A percentile compares a stretch with the other conserved stretches of the same genome.
These are phyloP conservation scores for Alternaria angustiovoidea DNA, from an alignment of 2,329 filamentous ascomycete species.

Conservation along the genomic window DNA sequence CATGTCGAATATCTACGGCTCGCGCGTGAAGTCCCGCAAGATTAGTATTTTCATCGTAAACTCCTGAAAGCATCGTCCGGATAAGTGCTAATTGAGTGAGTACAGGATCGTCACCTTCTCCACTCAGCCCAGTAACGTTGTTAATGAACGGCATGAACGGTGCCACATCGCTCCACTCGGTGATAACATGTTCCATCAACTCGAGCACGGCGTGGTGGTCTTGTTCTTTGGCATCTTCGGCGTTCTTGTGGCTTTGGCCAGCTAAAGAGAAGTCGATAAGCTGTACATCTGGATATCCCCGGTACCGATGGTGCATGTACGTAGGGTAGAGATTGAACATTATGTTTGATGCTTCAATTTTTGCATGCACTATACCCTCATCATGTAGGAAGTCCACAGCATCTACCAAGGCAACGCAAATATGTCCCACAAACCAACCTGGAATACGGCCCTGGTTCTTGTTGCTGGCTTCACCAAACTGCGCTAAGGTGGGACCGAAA, in stretches of 20 bases:
- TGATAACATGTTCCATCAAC: conserved; percentile 12
- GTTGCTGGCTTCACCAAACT: conserved; percentile 10
- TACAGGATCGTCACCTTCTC: background rate
- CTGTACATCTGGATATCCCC: conserved; percentile 21
- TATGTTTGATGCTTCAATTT: conserved; percentile 8
- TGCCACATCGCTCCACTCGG: conserved; percentile 12
- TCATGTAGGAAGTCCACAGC: conserved; percentile 12
- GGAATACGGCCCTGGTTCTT: background rate
- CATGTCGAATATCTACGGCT: conserved; percentile 9
- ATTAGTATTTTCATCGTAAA: background rate
- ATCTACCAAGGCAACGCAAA: conserved; percentile 19
- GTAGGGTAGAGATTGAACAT: conserved; percentile 16
- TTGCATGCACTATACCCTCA: conserved; percentile 11
- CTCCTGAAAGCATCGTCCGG: background rate
- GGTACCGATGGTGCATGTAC: conserved; percentile 12
- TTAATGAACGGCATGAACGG: background rate
- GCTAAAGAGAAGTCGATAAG: conserved; percentile 14
- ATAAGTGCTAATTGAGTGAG: background rate
- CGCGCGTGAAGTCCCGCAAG: background rate
- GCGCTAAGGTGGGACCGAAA: conserved; percentile 19
- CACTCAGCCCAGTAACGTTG: no score
- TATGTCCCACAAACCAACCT: conserved; percentile 23
- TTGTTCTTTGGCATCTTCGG: background rate
- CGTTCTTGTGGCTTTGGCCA: no score
- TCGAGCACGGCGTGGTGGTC: conserved; percentile 11